Evolutionary conservation across 2,329 filamentous ascomycete genomes (phyloP).

Genomic region (Cercospora sp.): DNA sequence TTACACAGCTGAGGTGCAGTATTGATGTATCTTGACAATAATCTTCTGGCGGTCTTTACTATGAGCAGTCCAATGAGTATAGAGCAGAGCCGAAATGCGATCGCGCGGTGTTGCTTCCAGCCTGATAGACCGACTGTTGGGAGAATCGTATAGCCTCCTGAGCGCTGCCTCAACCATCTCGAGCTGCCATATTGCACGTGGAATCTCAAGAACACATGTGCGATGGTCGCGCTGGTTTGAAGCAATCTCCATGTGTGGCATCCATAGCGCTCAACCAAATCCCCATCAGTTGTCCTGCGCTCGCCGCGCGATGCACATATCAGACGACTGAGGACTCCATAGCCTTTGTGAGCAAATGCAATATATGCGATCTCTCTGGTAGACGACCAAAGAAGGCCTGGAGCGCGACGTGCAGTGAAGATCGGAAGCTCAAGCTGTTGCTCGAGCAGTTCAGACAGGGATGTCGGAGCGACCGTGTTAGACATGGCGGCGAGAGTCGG

Average conservation of each 20-base stretch:
- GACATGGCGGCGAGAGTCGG: neutral
- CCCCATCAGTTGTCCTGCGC: neutral
- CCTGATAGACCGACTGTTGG: neutral
- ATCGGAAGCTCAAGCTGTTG: neutral
- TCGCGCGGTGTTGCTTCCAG: neutral
- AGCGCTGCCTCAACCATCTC: neutral
- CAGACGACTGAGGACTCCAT: neutral
- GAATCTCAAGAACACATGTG: neutral
- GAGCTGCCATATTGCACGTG: neutral
- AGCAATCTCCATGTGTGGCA: neutral
- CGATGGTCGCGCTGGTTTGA: neutral
- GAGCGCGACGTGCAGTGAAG: neutral
- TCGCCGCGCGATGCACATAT: neutral
- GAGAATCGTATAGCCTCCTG: neutral
- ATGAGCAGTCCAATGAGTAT: neutral
- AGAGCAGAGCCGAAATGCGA: neutral
- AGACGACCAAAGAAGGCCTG: neutral
- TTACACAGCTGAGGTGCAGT: neutral
- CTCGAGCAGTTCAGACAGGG: neutral
- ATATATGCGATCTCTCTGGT: neutral
- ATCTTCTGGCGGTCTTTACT: neutral
- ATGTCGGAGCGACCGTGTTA: neutral
- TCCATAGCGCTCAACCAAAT: neutral
- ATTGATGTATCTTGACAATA: neutral
- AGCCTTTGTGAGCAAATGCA: neutral